Conservation (phyloP, 2,329 filamentous ascomycete genomes). For the Aciculosporium take region DNA sequence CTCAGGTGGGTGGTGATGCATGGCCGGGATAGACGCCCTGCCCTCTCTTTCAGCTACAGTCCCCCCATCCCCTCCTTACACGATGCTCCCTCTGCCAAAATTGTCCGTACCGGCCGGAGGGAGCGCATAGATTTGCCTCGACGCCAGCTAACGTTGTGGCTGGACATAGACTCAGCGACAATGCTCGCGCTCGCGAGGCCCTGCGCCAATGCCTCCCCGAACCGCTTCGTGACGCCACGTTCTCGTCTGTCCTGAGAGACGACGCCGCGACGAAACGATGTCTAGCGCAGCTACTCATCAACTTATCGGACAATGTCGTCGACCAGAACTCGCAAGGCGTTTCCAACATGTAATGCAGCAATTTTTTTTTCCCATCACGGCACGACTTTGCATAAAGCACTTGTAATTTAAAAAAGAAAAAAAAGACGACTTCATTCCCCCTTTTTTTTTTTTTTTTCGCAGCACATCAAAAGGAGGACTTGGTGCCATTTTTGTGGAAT, state of each 20-base stretch:
- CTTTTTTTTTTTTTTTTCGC: constrained; percentile 3
- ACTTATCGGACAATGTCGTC: constrained; percentile 77
- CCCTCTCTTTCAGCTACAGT: not conserved
- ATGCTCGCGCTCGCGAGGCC: constrained; percentile 86
- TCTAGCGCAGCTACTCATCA: constrained; percentile 91
- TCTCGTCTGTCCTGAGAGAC: constrained; percentile 88
- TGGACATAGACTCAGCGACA: constrained; percentile 66
- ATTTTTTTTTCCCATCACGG: no score
- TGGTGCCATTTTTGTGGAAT: not conserved
- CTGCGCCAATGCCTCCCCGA: constrained; percentile 92
- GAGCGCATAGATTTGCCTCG: not conserved
- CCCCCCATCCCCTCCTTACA: not conserved
- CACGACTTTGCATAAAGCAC: constrained; percentile 5
- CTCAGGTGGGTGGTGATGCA: constrained; percentile 65
- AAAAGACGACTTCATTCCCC: not conserved
- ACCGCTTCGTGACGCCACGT: constrained; percentile 95
- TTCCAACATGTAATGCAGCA: constrained; percentile 22
- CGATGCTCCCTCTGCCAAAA: not conserved
- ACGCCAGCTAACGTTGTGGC: constrained; percentile 8
- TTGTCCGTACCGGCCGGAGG: no score
- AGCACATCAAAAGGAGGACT: not conserved
- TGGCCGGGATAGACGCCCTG: not conserved
- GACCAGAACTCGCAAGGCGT: constrained; percentile 26
- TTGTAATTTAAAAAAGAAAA: not conserved
- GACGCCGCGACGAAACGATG: constrained; percentile 96